Conservation (phyloP, 176 grass and related monocot genomes). For the Paspalum vaginatum region DNA sequence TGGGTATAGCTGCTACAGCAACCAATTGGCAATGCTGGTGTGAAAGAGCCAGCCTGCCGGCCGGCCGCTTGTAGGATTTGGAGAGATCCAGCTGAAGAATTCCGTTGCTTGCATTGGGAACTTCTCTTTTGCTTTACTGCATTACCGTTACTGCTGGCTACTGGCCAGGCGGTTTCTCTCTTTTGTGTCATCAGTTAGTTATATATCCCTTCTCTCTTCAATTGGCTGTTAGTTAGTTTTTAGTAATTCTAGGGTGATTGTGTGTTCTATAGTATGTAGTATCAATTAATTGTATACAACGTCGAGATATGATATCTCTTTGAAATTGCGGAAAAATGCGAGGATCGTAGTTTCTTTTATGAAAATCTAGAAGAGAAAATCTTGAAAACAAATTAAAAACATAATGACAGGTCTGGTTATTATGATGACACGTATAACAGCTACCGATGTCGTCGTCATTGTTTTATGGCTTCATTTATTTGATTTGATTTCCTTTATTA, state of each 20-base stretch:
- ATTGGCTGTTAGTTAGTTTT: not conserved
- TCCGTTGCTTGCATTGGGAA: not conserved
- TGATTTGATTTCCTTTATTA: not conserved
- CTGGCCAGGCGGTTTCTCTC: too few species aligned
- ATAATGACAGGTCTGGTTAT: not conserved
- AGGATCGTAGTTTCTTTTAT: not conserved
- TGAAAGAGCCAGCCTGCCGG: not conserved
- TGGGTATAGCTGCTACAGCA: conserved; percentile 36
- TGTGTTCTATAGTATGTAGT: not conserved
- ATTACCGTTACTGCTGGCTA: not conserved
- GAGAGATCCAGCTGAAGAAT: not conserved
- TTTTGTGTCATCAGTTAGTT: not conserved
- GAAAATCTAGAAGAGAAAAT: not conserved
- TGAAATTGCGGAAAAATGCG: not conserved
- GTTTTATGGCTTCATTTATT: not conserved
- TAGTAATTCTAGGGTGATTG: not conserved
- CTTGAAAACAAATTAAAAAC: not conserved
- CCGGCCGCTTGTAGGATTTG: not conserved
- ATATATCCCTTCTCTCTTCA: not conserved
- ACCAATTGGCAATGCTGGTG: conserved; percentile 26
- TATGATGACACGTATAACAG: not conserved
- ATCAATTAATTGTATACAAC: not conserved
- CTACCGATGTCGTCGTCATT: not conserved
- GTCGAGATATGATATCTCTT: not conserved
- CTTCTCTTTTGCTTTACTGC: not conserved